Evolutionary conservation across 2,329 filamentous ascomycete species (phyloP).

Genomic region (Fusarium sp.): DNA sequence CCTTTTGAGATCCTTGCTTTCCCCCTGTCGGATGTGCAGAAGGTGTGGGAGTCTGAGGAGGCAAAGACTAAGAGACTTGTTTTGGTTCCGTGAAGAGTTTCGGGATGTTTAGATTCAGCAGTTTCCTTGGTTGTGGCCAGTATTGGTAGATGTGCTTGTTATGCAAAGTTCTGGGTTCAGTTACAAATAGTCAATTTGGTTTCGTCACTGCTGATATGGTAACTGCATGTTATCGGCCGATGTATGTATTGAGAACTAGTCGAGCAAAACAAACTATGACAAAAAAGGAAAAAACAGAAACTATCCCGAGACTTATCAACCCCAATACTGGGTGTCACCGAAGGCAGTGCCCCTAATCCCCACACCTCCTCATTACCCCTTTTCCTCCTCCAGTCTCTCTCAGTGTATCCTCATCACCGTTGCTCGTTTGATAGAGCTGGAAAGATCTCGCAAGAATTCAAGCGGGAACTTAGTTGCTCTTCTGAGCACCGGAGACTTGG

Average conservation of each 20-base stretch:
- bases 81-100: slow-evolving; percentile 5
- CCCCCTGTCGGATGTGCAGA: slow-evolving; percentile 11
- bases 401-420: not conserved
- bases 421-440: not conserved
- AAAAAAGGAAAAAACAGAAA: not conserved
- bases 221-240: not conserved
- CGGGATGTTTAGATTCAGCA: not conserved
- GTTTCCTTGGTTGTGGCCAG: not conserved
- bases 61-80: slow-evolving; percentile 11
- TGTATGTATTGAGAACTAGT: not conserved
- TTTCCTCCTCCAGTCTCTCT: not conserved
- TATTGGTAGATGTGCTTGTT: not conserved
- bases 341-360: not conserved
- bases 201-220: not conserved
- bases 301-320: not conserved
- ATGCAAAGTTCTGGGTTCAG: not conserved
- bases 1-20: slow-evolving; percentile 10
- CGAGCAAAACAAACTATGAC: not conserved
- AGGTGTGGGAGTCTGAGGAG: slow-evolving; percentile 10
- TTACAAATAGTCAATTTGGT: not conserved
- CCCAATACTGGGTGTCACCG: not conserved
- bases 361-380: not conserved
- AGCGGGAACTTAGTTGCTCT: not conserved
- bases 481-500: not conserved
- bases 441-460: not conserved